Evolutionary conservation across 2,329 filamentous ascomycete species (phyloP).

Genomic region (Xenoacremonium recifei): DNA sequence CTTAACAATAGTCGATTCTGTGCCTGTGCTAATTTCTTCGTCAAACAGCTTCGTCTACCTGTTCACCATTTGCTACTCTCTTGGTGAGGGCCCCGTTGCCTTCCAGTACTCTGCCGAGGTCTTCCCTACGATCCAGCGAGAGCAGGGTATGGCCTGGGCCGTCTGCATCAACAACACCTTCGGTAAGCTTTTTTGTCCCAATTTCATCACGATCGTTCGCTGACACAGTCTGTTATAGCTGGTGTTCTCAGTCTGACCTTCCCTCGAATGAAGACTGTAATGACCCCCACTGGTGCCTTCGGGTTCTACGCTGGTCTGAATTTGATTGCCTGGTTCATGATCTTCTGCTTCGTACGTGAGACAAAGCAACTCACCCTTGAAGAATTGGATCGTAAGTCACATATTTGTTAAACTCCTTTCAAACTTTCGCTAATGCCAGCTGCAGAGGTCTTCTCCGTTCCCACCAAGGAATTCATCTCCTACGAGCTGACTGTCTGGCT

Average conservation of each 20-base stretch:
- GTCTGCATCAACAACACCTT: slow-evolving; percentile 34
- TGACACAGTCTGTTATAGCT: too few relatives aligned
- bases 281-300: slow-evolving; percentile 5
- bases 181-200: too few relatives aligned
- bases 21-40: neutral
- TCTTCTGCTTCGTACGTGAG: slow-evolving; percentile 47
- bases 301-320: slow-evolving; percentile 26
- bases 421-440: neutral
- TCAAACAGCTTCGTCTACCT: slow-evolving; percentile 36
- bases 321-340: slow-evolving; percentile 40
- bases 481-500: slow-evolving; percentile 33
- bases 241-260: neutral
- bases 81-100: slow-evolving; percentile 36
- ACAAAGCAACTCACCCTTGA: slow-evolving; percentile 47
- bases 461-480: slow-evolving; percentile 24
- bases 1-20: neutral
- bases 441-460: slow-evolving; percentile 1
- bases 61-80: slow-evolving; percentile 35
- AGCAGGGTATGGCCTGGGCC: slow-evolving; percentile 39
- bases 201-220: too few relatives aligned
- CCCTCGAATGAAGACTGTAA: neutral
- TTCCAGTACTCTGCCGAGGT: slow-evolving; percentile 39
- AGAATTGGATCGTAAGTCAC: slow-evolving; percentile 31
- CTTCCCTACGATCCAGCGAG: slow-evolving; percentile 36
- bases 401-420: too few relatives aligned